Base-by-base conservation (phyloP, 2,329 filamentous ascomycete genomes). In the Seiridium unicorne region DNA sequence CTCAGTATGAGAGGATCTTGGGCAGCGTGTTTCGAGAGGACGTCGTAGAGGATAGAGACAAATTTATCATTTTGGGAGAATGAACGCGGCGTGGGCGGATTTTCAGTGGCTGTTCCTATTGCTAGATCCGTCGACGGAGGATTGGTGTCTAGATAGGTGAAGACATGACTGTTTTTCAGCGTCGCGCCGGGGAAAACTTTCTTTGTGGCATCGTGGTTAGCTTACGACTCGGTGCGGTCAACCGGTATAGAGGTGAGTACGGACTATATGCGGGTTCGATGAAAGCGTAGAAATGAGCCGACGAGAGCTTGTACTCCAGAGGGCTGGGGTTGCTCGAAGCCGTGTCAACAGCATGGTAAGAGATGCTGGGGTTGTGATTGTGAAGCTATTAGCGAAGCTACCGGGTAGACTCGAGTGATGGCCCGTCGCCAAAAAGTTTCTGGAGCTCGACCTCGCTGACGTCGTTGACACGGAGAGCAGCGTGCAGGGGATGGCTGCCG, bases 41-140 rank as follows among this genome's bases (percentile, higher is more conserved):
- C 84, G 13, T 83, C 75, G 66, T 86, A 79, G 31, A 89, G 77
- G 55, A 89, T 83, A 8, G 74, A 68, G n/a, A 86, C 69, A 69
- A 90, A 90, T 31, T 75, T 72, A 8, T 74, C 79, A 69, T 90
- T 90, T 67, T 84, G 81, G 31, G 71, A 75, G 68, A 90, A 88
- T 31, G 84, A 82, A 44, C 77, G 74, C 3, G 88, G 85, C 0
- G 84, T 88, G 1, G 87, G 87, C 1, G 86, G 86, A n/a, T 88
- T 63, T 13, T 74, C 67, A 5, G 81, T 83, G 0, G 85, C 83
- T 2, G 79, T 84, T 54, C 88, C 88, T 61, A 90, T 83, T 11
- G 86, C 80, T 26, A 89, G 74, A 35, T 72, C 70, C 5, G 76
- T 70, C 3, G 76, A 82, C 0, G 87, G 86, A 2, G 86, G 85